Evolutionary conservation across 345 rosid species (phyloP).

Genomic region (Xanthoceras sorbifolium): DNA sequence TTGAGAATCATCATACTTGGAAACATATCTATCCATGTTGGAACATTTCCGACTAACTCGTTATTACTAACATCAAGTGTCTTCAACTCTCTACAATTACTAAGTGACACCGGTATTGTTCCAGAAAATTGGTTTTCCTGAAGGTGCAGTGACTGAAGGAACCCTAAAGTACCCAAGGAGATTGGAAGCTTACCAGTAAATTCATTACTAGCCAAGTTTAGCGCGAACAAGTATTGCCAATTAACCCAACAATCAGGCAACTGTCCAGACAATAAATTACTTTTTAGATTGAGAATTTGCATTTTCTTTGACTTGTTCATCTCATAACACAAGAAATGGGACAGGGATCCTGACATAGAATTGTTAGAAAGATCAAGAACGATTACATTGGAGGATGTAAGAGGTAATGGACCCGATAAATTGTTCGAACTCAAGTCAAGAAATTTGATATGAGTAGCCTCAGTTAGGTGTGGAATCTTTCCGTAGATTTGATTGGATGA

Average conservation of each 20-base stretch:
- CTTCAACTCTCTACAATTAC: not conserved
- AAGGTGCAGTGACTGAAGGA: not conserved
- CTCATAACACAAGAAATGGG: slow-evolving; percentile 24
- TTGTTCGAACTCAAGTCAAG: slow-evolving; percentile 30
- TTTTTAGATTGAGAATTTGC: too few relatives aligned
- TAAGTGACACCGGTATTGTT: not conserved
- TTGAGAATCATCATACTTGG: not conserved
- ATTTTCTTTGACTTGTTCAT: slow-evolving; percentile 22
- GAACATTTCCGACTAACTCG: not conserved
- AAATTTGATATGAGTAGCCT: not conserved
- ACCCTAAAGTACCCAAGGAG: too few relatives aligned
- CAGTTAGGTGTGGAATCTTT: slow-evolving; percentile 15
- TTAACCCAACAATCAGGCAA: slow-evolving; percentile 32
- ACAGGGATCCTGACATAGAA: not conserved
- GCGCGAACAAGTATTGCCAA: too few relatives aligned
- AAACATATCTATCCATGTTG: slow-evolving; percentile 9
- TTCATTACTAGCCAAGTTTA: slow-evolving; percentile 1
- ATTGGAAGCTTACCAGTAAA: slow-evolving; percentile 11
- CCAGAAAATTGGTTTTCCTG: not conserved
- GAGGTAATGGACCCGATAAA: slow-evolving; percentile 26
- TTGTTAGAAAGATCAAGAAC: not conserved
- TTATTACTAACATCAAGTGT: not conserved
- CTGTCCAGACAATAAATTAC: slow-evolving; percentile 25
- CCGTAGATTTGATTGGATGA: slow-evolving; percentile 36
- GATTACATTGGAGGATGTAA: not conserved